Evolutionary conservation across 2,329 filamentous ascomycete genomes (phyloP), one percentile per base, ranked within the genome.

Genomic region (Paecilomyces niveus): DNA sequence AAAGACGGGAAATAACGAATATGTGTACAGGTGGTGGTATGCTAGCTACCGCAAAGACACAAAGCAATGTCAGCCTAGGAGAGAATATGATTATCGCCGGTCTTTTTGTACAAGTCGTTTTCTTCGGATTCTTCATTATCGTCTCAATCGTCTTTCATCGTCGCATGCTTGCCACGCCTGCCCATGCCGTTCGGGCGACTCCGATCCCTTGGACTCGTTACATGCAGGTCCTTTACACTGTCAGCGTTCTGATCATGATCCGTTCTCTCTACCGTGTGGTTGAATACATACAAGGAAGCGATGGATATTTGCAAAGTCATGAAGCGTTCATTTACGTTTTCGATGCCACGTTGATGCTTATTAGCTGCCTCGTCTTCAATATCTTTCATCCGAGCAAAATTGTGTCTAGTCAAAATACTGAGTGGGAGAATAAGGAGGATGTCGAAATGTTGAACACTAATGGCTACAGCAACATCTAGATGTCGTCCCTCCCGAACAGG

Each of bases 101-200:
- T 1, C 72, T 88, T 1, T 70, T 82, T 51, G 68, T 86, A 18
- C 85, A 88, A 64, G 76, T 88, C 31, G 54, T 83, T 54, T 78
- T 83, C 60, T 86, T 88, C 60, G 78, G 76, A 22, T 71, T 85
- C 54, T 88, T 88, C 65, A 72, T 83, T 51, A 59, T 78, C 5
- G 78, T 78, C 2, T 77, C 82, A 0, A 63, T 76, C 1, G 58
- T 81, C 0, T 85, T 85, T 69, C 79, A 86, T 61, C 56, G 63
- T 5, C 76, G 80, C 6, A 51, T 32, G 54, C 55, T 32, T 18
- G 26, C 10, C 18, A 39, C 22, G 21, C 32, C 18, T 22, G 22
- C 24, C 59, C 54, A 1, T 59, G 64, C 3, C 32, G 52, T n/a
- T 8, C 50, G 21, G 13, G 15, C 29, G 9, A 10, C 4, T 26